phyloP scores from a whole-genome alignment of 352 stramenopile genomes.

The Phytopythium litorale region DNA sequence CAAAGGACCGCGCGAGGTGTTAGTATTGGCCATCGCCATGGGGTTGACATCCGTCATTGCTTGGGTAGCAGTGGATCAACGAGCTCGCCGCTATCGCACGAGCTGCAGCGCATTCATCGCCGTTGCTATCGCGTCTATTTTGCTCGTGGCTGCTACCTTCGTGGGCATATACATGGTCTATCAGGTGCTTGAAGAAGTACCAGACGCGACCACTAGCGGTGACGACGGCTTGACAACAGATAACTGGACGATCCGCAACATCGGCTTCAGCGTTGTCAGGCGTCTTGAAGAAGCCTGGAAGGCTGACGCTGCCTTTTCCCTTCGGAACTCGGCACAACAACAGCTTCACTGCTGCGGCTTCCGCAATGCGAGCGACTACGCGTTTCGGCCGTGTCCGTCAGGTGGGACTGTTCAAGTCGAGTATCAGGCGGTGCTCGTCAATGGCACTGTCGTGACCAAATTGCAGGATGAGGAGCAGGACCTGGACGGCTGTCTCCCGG shows the following conservation, averaged over 20 bases:
- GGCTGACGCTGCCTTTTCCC: constrained; percentile 31
- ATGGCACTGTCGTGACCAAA: constrained; percentile 42
- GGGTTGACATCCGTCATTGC: constrained; percentile 33
- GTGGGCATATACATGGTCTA: constrained; percentile 60
- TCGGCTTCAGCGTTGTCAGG: constrained; percentile 54
- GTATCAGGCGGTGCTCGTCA: constrained; percentile 58
- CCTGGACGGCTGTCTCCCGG: constrained; percentile 41
- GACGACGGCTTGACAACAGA: constrained; percentile 27
- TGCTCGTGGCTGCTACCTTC: constrained; percentile 36
- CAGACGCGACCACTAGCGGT: neutral
- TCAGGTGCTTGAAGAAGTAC: constrained; percentile 42
- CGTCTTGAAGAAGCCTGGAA: constrained; percentile 48
- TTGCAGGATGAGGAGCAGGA: constrained; percentile 41
- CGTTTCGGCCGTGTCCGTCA: constrained; percentile 47
- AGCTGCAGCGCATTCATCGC: constrained; percentile 29
- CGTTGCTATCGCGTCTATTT: constrained; percentile 31
- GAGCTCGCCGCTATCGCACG: constrained; percentile 21
- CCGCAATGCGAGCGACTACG: constrained; percentile 27
- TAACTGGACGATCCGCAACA: constrained; percentile 76
- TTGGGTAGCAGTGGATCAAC: constrained; percentile 53
- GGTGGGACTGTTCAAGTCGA: constrained; percentile 43
- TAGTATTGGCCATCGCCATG: constrained; percentile 31
- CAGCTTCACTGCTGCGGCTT: constrained; percentile 76
- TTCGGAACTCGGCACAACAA: constrained; percentile 49
- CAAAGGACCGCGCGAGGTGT: constrained; percentile 33